Evolutionary conservation across 2,329 filamentous ascomycete species (phyloP).

Genomic region (Ascochyta pisi): DNA sequence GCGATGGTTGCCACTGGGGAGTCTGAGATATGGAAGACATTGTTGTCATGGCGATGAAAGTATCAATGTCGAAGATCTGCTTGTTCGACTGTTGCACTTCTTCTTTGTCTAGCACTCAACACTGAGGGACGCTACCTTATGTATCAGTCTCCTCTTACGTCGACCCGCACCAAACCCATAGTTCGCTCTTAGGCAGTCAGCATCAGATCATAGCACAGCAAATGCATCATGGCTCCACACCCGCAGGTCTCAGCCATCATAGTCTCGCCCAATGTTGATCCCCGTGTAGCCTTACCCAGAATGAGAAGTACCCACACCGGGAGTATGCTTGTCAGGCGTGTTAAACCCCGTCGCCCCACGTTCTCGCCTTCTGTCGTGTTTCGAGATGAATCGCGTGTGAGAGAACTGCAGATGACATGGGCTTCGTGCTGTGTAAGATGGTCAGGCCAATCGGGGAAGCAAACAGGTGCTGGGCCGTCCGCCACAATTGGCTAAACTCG

Average conservation of each 20-base stretch:
- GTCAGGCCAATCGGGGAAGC: conserved; percentile 4
- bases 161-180: conserved; percentile 4
- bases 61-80: conserved; percentile 4
- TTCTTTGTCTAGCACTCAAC: conserved; percentile 1
- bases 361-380: background rate
- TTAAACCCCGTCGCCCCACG: conserved; percentile 11
- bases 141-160: conserved; percentile 1
- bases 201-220: conserved; percentile 3
- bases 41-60: conserved; percentile 10
- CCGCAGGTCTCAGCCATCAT: conserved; percentile 18
- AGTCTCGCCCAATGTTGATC: conserved; percentile 16
- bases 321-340: conserved; percentile 15
- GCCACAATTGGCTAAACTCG: conserved; percentile 13
- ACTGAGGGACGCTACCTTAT: conserved; percentile 11
- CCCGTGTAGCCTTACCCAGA: conserved; percentile 18
- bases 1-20: conserved; percentile 29
- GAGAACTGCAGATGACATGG: conserved; percentile 3
- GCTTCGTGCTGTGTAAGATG: conserved; percentile 12
- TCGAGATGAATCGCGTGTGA: background rate
- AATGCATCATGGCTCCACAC: conserved; percentile 9
- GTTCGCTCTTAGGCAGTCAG: background rate
- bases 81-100: background rate
- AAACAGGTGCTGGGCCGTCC: background rate
- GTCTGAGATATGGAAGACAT: conserved; percentile 36
- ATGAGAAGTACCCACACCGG: conserved; percentile 9